phyloP scores from a whole-genome alignment of 371 early-diverging fungal genomes.

The Zopfochytrium polystomum region DNA sequence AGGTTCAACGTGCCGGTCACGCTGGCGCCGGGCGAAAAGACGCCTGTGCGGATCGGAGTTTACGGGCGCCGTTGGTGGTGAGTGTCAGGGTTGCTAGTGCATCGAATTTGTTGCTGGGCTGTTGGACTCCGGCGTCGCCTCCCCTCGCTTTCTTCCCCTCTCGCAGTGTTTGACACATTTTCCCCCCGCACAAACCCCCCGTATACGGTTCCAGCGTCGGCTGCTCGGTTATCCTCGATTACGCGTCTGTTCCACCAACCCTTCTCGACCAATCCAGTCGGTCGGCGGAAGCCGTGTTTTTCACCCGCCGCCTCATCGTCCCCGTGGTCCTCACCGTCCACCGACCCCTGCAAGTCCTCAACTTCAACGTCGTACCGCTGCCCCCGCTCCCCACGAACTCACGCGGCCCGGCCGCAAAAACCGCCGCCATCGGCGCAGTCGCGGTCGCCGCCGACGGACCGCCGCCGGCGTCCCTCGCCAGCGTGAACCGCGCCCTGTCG shows the following conservation, averaged over 20 bases:
- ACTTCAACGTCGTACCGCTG: conserved; percentile 59
- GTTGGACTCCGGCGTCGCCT: too few species aligned
- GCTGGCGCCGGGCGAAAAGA: conserved; percentile 58
- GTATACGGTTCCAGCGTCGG: too few species aligned
- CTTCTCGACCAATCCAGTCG: conserved; percentile 23
- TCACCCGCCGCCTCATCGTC: conserved; percentile 65
- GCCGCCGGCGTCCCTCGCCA: conserved; percentile 1
- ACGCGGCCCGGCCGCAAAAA: background rate
- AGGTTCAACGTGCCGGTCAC: conserved; percentile 28
- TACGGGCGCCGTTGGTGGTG: conserved; percentile 72
- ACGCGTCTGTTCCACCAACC: conserved; percentile 52
- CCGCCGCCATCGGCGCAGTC: conserved; percentile 5
- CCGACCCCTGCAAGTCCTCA: conserved; percentile 59
- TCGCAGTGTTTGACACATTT: too few species aligned
- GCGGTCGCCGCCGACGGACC: background rate
- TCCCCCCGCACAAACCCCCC: too few species aligned
- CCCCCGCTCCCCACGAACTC: conserved; percentile 9
- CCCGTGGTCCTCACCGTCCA: conserved; percentile 73
- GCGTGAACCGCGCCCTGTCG: conserved; percentile 30
- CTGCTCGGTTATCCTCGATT: conserved; percentile 72
- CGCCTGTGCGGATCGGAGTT: conserved; percentile 61
- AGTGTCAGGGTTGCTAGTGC: conserved; percentile 12
- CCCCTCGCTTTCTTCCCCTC: too few species aligned
- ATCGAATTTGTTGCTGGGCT: background rate
- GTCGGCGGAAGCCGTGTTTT: conserved; percentile 41